Conservation (phyloP, 805 yeast genomes). For the Priceomyces castillae region DNA sequence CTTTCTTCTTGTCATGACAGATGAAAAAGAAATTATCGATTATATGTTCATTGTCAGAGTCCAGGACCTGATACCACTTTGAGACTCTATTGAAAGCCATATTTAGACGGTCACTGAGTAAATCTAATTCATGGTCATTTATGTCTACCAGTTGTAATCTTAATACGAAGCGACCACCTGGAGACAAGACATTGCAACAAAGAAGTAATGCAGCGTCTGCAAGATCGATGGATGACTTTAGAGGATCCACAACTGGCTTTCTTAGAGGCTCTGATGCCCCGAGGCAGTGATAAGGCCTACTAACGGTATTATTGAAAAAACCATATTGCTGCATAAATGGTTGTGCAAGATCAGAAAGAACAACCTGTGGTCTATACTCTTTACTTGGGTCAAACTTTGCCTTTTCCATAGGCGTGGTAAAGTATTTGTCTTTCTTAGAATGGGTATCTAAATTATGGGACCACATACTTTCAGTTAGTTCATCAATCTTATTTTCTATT, state of each 20-base stretch:
- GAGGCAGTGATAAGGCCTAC: slow-evolving; percentile 33
- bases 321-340: slow-evolving; percentile 38
- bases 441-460: neutral
- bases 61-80: slow-evolving; percentile 14
- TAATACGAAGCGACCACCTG: slow-evolving; percentile 31
- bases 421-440: neutral
- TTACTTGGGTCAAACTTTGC: slow-evolving; percentile 1
- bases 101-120: slow-evolving; percentile 21
- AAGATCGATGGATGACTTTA: slow-evolving; percentile 34
- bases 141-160: slow-evolving; percentile 24
- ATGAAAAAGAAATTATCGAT: slow-evolving; percentile 24
- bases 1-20: slow-evolving; percentile 24
- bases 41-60: slow-evolving; percentile 1
- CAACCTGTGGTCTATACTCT: slow-evolving; percentile 32
- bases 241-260: slow-evolving; percentile 21
- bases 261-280: slow-evolving; percentile 25
- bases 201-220: slow-evolving; percentile 40
- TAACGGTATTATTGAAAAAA: slow-evolving; percentile 34
- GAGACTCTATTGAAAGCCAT: slow-evolving; percentile 27
- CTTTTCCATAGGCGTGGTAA: neutral
- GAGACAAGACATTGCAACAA: slow-evolving; percentile 25
- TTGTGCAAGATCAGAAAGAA: slow-evolving; percentile 33
- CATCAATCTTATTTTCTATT: slow-evolving; percentile 20
- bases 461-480: slow-evolving; percentile 5
- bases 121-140: slow-evolving; percentile 27